A percentile compares a stretch with the other conserved stretches of the same genome.
Evolutionary conservation across 257 asterid genomes (phyloP).

Genomic region (Oldenlandia corymbosa): DNA sequence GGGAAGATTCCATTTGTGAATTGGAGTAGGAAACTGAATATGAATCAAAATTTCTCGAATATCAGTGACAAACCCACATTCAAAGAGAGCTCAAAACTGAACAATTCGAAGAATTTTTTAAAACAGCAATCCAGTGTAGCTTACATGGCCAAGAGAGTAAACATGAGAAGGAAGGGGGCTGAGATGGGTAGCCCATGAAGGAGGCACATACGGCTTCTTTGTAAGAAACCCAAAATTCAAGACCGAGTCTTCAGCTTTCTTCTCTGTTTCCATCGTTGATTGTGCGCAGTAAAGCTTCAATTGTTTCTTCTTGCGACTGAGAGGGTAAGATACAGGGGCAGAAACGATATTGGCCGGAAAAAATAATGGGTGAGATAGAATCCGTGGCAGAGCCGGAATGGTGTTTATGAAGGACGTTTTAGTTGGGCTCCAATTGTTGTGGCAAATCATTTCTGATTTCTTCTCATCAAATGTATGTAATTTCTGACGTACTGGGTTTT

Average conservation of each 20-base stretch:
- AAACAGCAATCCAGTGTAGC: slow-evolving; percentile 3
- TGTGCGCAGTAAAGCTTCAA: not conserved
- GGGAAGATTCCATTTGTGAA: slow-evolving; percentile 91
- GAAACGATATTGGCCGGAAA: not conserved
- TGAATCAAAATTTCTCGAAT: not conserved
- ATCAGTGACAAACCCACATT: not conserved
- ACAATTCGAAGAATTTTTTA: not conserved
- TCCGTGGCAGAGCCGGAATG: not conserved
- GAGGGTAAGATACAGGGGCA: not conserved
- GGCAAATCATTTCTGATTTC: slow-evolving; percentile 8
- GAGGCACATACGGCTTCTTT: slow-evolving; percentile 63
- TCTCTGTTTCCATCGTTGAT: slow-evolving; percentile 15
- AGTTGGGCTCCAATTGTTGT: not conserved
- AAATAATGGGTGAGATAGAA: not conserved
- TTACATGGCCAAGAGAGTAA: slow-evolving; percentile 75
- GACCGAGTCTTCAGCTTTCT: slow-evolving; percentile 26
- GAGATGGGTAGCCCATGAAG: slow-evolving; percentile 81
- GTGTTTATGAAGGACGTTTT: slow-evolving; percentile 4
- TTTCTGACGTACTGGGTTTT: not conserved
- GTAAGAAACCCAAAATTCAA: slow-evolving; percentile 44
- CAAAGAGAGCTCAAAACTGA: not conserved
- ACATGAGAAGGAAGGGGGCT: slow-evolving; percentile 63
- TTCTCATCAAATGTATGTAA: not conserved
- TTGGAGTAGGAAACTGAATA: slow-evolving; percentile 81
- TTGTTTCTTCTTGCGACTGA: not conserved